phyloP scores from a whole-genome alignment of 441 rosid genomes.

The Hypseocharis bilobata region DNA sequence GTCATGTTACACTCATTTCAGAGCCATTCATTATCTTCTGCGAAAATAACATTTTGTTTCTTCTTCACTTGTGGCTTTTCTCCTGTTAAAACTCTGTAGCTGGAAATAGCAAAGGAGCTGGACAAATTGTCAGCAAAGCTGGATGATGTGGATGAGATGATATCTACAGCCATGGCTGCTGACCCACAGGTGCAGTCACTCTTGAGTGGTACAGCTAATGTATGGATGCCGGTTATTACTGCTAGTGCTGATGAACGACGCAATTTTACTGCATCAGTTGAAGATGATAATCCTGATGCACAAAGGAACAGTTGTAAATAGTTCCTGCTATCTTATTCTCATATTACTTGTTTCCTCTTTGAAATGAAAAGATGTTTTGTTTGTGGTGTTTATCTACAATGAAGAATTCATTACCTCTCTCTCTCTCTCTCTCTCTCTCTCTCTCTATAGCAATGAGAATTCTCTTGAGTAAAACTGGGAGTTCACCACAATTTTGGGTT shows the following conservation, averaged over 20 bases:
- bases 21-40: not conserved
- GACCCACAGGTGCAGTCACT: conserved; percentile 70
- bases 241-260: conserved; percentile 59
- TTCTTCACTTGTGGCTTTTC: not conserved
- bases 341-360: not conserved
- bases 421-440: too few species aligned
- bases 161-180: conserved; percentile 55
- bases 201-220: conserved; percentile 66
- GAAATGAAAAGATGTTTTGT: not conserved
- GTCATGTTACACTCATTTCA: not conserved
- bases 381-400: not conserved
- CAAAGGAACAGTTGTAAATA: conserved; percentile 14
- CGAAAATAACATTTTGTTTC: not conserved
- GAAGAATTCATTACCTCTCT: too few species aligned
- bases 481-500: too few species aligned
- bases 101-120: conserved; percentile 70
- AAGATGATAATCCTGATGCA: conserved; percentile 17
- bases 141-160: conserved; percentile 76
- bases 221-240: conserved; percentile 82
- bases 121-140: conserved; percentile 68
- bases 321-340: not conserved
- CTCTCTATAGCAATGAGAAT: too few species aligned
- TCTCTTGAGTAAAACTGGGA: too few species aligned
- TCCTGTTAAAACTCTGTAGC: conserved; percentile 22
- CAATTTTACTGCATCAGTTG: conserved; percentile 39